A percentile compares a stretch with the other conserved stretches of the same genome.
Conservation (phyloP, 257 asterid genomes). For the Verbascum thapsus region DNA sequence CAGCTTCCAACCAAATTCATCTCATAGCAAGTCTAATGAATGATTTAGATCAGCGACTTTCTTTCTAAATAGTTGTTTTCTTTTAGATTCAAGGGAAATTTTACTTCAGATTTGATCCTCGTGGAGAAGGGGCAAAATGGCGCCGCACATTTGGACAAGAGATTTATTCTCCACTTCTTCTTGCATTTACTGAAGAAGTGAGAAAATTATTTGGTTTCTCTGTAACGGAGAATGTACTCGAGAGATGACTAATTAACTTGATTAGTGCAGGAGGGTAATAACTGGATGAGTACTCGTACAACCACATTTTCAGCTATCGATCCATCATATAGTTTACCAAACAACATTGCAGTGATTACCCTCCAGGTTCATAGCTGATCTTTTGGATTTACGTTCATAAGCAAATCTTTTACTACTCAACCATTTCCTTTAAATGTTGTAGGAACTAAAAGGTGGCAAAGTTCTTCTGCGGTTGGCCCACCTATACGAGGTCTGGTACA, state of each 20-base stretch:
- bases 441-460: conserved; percentile 73
- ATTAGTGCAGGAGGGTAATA: conserved; percentile 51
- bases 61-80: conserved; percentile 7
- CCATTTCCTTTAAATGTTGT: conserved; percentile 31
- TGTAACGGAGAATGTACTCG: conserved; percentile 13
- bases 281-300: conserved; percentile 56
- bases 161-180: conserved; percentile 70
- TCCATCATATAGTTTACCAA: conserved; percentile 68
- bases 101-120: conserved; percentile 68
- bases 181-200: conserved; percentile 82
- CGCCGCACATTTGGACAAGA: conserved; percentile 82
- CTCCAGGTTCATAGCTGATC: conserved; percentile 47
- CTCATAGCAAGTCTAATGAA: conserved; percentile 11
- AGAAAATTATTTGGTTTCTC: conserved; percentile 18
- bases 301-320: conserved; percentile 74
- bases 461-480: conserved; percentile 84
- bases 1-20: conserved; percentile 19
- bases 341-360: conserved; percentile 71
- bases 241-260: conserved; percentile 18
- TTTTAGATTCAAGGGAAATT: conserved; percentile 71
- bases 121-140: conserved; percentile 84
- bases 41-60: conserved; percentile 20
- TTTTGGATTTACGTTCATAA: conserved; percentile 5
- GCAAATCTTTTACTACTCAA: conserved; percentile 3
- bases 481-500: conserved; percentile 67